Evolutionary conservation across 1,284 basidiomycete genomes (phyloP).

Genomic region (Sporisorium scitamineum): DNA sequence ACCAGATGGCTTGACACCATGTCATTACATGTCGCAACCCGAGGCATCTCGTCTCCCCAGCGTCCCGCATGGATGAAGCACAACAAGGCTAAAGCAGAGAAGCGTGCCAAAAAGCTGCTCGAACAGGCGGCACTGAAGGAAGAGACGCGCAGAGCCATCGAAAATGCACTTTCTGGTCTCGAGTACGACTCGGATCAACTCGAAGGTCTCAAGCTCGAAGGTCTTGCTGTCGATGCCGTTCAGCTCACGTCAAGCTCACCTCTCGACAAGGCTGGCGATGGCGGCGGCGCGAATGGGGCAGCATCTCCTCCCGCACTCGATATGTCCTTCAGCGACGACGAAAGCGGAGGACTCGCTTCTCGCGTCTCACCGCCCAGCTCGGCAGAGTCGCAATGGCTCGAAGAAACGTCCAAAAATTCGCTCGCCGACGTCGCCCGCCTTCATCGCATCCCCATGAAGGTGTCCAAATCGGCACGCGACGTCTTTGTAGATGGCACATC

Average conservation of each 20-base stretch:
- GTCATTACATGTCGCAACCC: constrained; percentile 91
- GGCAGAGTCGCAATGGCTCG: constrained; percentile 78
- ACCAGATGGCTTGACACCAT: constrained; percentile 95
- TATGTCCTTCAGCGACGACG: constrained; percentile 47
- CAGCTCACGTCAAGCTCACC: constrained; percentile 7
- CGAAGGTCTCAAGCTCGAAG: constrained; percentile 54
- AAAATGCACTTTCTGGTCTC: constrained; percentile 50
- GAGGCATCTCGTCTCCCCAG: constrained; percentile 94
- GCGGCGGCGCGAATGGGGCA: constrained; percentile 8
- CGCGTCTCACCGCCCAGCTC: constrained; percentile 16
- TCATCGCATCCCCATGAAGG: constrained; percentile 80
- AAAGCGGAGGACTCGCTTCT: constrained; percentile 37
- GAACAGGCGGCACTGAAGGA: constrained; percentile 68
- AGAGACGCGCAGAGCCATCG: constrained; percentile 51
- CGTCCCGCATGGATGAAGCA: constrained; percentile 91
- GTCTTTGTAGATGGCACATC: constrained; percentile 76
- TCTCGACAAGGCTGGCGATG: background rate
- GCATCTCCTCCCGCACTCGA: constrained; percentile 29
- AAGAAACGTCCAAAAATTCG: constrained; percentile 90
- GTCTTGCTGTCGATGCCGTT: constrained; percentile 22
- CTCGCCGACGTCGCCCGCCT: constrained; percentile 90
- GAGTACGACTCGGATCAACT: constrained; percentile 51
- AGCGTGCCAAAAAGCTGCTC: constrained; percentile 72
- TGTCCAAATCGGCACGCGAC: constrained; percentile 84
- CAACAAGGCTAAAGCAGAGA: constrained; percentile 74